Evolutionary conservation across 2,329 filamentous ascomycete species (phyloP).

Genomic region (Lanzia echinophila): DNA sequence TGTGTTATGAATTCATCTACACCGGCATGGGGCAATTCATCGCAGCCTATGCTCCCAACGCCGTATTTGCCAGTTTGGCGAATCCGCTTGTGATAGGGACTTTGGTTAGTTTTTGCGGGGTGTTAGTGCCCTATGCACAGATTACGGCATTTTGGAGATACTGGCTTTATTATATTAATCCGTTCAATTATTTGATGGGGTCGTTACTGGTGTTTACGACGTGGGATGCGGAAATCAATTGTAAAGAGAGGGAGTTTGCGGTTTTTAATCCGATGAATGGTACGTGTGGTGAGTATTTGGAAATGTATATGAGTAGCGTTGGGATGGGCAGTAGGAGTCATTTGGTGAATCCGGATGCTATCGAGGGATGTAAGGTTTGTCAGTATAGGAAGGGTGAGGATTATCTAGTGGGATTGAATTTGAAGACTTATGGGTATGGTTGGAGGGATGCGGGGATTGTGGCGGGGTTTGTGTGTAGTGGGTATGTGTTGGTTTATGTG

Average conservation of each 20-base stretch:
- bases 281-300: conserved; percentile 53
- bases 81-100: conserved; percentile 51
- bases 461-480: conserved; percentile 37
- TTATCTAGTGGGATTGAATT: conserved; percentile 52
- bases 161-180: conserved; percentile 48
- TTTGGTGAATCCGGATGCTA: conserved; percentile 54
- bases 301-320: conserved; percentile 42
- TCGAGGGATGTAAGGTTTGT: conserved; percentile 51
- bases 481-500: conserved; percentile 38
- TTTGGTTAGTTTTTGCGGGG: conserved; percentile 66
- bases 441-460: conserved; percentile 57
- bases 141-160: conserved; percentile 58
- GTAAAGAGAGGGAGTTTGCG: conserved; percentile 43
- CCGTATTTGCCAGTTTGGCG: conserved; percentile 50
- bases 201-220: conserved; percentile 46
- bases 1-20: conserved; percentile 36
- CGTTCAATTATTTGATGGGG: conserved; percentile 56
- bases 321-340: conserved; percentile 42
- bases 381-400: conserved; percentile 51
- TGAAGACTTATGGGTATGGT: conserved; percentile 54
- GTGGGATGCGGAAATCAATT: conserved; percentile 42
- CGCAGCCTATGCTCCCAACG: conserved; percentile 56
- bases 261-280: conserved; percentile 40
- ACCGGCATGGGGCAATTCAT: conserved; percentile 56
- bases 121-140: conserved; percentile 65